Evolutionary conservation across 2,329 filamentous ascomycete genomes (phyloP).

Genomic region (Microdochium trichocladiopsis): DNA sequence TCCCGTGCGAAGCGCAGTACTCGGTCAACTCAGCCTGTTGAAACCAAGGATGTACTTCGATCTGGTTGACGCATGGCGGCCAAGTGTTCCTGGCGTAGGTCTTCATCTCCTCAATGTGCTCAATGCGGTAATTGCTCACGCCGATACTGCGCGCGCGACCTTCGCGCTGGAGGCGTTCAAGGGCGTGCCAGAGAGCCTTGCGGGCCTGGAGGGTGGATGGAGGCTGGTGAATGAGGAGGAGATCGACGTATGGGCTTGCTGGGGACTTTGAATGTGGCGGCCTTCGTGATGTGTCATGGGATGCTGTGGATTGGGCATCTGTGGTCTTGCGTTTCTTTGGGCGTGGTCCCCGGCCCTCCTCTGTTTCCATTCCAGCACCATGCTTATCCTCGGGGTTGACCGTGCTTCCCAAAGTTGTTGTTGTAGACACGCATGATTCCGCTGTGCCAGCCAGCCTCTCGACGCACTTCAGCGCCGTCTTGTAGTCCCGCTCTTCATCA

Average conservation of each 20-base stretch:
- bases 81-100: slow-evolving; percentile 15
- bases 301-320: not conserved
- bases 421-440: not conserved
- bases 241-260: slow-evolving; percentile 30
- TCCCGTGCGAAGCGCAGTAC: slow-evolving; percentile 71
- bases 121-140: slow-evolving; percentile 13
- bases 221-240: slow-evolving; percentile 32
- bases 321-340: not conserved
- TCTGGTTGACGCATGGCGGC: slow-evolving; percentile 51
- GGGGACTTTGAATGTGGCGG: not conserved
- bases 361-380: not conserved
- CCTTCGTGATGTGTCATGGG: not conserved
- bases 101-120: slow-evolving; percentile 11
- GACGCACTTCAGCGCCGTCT: slow-evolving; percentile 37
- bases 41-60: slow-evolving; percentile 43
- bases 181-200: slow-evolving; percentile 10
- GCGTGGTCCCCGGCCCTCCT: not conserved
- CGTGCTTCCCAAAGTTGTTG: not conserved
- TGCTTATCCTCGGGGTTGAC: slow-evolving; percentile 13
- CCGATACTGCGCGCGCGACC: slow-evolving; percentile 12
- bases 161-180: slow-evolving; percentile 9
- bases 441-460: slow-evolving; percentile 14
- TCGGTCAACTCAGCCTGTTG: slow-evolving; percentile 36
- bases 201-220: slow-evolving; percentile 6
- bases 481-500: slow-evolving; percentile 40